Evolutionary conservation across 306 rosid genomes (phyloP), one percentile per base, ranked within the genome.

Genomic region (Vigna trinervia): DNA sequence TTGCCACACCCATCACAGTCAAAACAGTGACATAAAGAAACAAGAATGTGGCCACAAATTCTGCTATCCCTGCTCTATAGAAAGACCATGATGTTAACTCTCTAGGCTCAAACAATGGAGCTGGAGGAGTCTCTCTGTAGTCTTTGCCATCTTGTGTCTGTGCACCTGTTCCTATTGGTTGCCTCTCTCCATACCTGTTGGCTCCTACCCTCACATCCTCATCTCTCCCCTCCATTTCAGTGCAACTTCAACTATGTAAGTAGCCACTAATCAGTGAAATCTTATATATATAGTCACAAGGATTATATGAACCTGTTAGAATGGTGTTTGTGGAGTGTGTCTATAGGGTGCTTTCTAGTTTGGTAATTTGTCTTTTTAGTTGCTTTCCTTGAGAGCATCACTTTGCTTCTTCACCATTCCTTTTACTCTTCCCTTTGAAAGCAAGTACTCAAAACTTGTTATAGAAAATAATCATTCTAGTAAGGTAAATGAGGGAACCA

Each of bases 171-270:
- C 84, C 86, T 28, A 79, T 62, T 20, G 78, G 78, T 48, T 79
- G 84, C 63, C 78, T 70, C 75, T 84, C 86, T 23, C 69, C 65
- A 69, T 73, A 83, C 74, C 54, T 78, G 43, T 74, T 78, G 34
- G 86, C 86, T 67, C 83, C 86, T 6, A 84, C 60, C 62, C 81
- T 75, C 43, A 62, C 84, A 63, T 84, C 86, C 62, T 80, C 87
- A 23, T 84, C 80, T 38, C 36, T 72, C 36, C 62, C 79, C 60
- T 84, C 87, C 87, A 84, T 80, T 62, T 60, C 19, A 46, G 1
- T 43, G n/a, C 48, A 62, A 7, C 5, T 45, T 65, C 12, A 38
- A 17, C 50, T 34, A 9, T 64, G 30, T 39, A 34, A 69, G 15
- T 64, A 66, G 22, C 34, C 6, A 50, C 20, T 15, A 74, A 34